Conservation (phyloP, 78 protist genomes). For the Thecamonas trahens region DNA sequence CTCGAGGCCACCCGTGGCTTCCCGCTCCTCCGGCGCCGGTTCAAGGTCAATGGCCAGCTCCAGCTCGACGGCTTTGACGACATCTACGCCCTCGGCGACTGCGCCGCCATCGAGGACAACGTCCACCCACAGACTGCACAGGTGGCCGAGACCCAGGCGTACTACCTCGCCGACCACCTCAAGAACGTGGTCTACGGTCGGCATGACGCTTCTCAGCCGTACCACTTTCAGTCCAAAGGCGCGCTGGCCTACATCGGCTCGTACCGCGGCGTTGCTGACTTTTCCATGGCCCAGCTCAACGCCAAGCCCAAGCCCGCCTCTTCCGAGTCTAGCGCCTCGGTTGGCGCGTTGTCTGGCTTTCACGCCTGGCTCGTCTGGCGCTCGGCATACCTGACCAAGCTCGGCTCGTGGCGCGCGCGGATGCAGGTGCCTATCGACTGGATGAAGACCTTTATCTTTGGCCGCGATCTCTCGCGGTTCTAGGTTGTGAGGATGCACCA, state of each 20-base stretch:
- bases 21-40: too few species aligned
- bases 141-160: slow-evolving; percentile 53
- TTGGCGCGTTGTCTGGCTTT: slow-evolving; percentile 41
- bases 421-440: slow-evolving; percentile 61
- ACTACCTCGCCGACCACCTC: slow-evolving; percentile 39
- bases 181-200: neutral
- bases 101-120: slow-evolving; percentile 21
- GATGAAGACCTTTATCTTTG: slow-evolving; percentile 38
- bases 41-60: neutral
- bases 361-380: slow-evolving; percentile 62
- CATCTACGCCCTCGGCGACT: slow-evolving; percentile 61
- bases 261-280: slow-evolving; percentile 22
- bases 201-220: slow-evolving; percentile 15
- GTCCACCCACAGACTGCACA: slow-evolving; percentile 59
- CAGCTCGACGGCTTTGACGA: neutral
- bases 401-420: slow-evolving; percentile 33
- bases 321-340: too few species aligned
- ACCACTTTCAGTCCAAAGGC: slow-evolving; percentile 45
- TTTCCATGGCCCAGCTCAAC: too few species aligned
- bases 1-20: too few species aligned
- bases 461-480: slow-evolving; percentile 38
- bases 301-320: too few species aligned
- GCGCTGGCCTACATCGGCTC: slow-evolving; percentile 61
- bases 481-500: too few species aligned
- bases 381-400: slow-evolving; percentile 62